Conservation (phyloP, 257 asterid species). For the Catharanthus roseus region DNA sequence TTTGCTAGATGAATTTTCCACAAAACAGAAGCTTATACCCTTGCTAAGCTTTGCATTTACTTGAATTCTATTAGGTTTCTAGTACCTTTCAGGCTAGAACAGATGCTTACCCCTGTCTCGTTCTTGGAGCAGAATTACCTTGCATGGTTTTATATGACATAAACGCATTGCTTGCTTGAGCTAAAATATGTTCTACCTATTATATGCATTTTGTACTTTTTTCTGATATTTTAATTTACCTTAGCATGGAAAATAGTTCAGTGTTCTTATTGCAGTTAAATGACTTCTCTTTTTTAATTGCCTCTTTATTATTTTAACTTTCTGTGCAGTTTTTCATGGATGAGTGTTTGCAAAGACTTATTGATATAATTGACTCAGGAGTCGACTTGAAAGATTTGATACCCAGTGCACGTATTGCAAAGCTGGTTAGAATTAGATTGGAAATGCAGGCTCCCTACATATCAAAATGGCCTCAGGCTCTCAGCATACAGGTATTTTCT, state of each 20-base stretch:
- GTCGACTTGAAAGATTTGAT: slow-evolving; percentile 54
- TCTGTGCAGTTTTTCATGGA: slow-evolving; percentile 86
- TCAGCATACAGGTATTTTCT: slow-evolving; percentile 74
- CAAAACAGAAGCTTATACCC: not conserved
- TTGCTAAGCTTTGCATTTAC: not conserved
- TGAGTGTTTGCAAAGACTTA: slow-evolving; percentile 79
- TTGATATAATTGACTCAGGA: slow-evolving; percentile 53
- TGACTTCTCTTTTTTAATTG: slow-evolving; percentile 2
- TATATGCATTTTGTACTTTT: not conserved
- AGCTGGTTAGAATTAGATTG: slow-evolving; percentile 70
- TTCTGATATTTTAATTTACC: not conserved
- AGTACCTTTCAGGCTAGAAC: not conserved
- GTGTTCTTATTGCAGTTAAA: not conserved
- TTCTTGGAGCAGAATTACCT: not conserved
- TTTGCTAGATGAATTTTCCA: not conserved
- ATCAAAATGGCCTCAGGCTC: slow-evolving; percentile 95
- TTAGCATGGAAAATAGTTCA: not conserved
- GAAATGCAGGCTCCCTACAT: slow-evolving; percentile 96
- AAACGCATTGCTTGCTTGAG: not conserved
- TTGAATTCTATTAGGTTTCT: not conserved
- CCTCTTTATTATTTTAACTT: not conserved
- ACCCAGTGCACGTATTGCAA: slow-evolving; percentile 70
- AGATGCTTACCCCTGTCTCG: not conserved
- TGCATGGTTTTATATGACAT: not conserved
- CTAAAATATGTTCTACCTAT: not conserved